Conservation (phyloP, 2,329 filamentous ascomycete species). For the Ophiostoma sp. region DNA sequence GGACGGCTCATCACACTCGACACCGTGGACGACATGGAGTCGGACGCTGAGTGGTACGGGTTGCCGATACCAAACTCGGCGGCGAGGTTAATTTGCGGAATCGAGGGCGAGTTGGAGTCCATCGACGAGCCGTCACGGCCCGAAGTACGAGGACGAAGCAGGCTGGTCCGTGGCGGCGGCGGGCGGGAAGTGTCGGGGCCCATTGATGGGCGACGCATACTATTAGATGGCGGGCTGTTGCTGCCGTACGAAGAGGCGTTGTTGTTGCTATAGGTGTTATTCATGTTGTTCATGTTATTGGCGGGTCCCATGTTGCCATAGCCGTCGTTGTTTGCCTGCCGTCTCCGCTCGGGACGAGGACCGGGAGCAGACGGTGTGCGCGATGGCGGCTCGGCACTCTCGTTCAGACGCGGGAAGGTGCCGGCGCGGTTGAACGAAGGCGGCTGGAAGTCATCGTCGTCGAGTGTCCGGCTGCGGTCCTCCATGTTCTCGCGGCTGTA, state of each 20-base stretch:
- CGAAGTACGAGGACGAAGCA: conserved; percentile 46
- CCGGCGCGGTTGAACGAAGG: conserved; percentile 49
- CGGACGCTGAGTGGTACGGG: conserved; percentile 63
- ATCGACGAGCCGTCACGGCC: conserved; percentile 36
- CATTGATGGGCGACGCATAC: conserved; percentile 41
- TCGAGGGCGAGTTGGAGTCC: conserved; percentile 12
- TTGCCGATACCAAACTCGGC: conserved; percentile 63
- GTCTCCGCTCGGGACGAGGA: conserved; percentile 42
- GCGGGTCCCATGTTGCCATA: conserved; percentile 8
- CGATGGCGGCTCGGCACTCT: conserved; percentile 41
- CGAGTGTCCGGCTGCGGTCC: conserved; percentile 45
- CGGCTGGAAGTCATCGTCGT: conserved; percentile 42
- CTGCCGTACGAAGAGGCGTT: background rate
- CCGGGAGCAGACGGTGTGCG: conserved; percentile 53
- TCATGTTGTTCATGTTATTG: no score
- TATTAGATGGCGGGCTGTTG: conserved; percentile 23
- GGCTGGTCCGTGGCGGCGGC: conserved; percentile 54
- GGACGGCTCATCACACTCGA: conserved; percentile 57
- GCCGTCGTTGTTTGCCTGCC: conserved; percentile 29
- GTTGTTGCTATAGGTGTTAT: background rate
- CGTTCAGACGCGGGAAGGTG: conserved; percentile 51
- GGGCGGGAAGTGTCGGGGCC: conserved; percentile 53
- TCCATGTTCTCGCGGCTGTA: conserved; percentile 52
- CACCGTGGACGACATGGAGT: conserved; percentile 65
- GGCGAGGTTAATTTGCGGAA: conserved; percentile 54